A percentile compares a stretch with the other conserved stretches of the same genome.
phyloP scores from a whole-genome alignment of 306 rosid species.

The Delonix regia region DNA sequence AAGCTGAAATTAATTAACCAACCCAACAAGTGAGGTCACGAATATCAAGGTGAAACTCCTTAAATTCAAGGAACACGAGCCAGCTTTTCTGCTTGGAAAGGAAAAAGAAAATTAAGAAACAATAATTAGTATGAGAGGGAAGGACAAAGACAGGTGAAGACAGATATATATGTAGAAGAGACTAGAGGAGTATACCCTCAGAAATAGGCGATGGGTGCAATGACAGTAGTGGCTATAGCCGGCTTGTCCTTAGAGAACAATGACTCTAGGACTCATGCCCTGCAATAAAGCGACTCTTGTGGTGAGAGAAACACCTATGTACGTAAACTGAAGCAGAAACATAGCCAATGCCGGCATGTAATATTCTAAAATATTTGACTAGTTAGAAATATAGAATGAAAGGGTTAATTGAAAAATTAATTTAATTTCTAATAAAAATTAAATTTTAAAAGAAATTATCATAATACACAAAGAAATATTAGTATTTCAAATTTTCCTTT shows the following conservation, averaged over 20 bases:
- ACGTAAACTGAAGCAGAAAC: conserved; percentile 46
- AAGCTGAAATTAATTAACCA: conserved; percentile 10
- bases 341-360: conserved; percentile 52
- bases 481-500: too few relatives aligned
- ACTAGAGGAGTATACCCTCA: conserved; percentile 47
- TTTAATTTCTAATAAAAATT: too few relatives aligned
- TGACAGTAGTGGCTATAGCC: conserved; percentile 53
- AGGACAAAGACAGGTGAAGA: not conserved
- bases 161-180: not conserved
- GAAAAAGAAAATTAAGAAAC: not conserved
- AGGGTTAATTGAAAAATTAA: too few relatives aligned
- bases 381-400: too few relatives aligned
- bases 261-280: conserved; percentile 65
- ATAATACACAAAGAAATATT: too few relatives aligned
- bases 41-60: conserved; percentile 54
- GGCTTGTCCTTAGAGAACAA: conserved; percentile 54
- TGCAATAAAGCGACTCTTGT: conserved; percentile 45
- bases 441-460: too few relatives aligned
- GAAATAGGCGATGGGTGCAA: conserved; percentile 53
- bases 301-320: conserved; percentile 42
- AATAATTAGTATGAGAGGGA: not conserved
- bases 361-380: too few relatives aligned
- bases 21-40: conserved; percentile 60
- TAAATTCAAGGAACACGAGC: conserved; percentile 38
- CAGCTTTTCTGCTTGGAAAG: conserved; percentile 44